A percentile compares a stretch with the other conserved stretches of the same genome.
Evolutionary conservation across 495 filamentous ascomycete species (phyloP).

Genomic region (Chaetomium cochliodes): DNA sequence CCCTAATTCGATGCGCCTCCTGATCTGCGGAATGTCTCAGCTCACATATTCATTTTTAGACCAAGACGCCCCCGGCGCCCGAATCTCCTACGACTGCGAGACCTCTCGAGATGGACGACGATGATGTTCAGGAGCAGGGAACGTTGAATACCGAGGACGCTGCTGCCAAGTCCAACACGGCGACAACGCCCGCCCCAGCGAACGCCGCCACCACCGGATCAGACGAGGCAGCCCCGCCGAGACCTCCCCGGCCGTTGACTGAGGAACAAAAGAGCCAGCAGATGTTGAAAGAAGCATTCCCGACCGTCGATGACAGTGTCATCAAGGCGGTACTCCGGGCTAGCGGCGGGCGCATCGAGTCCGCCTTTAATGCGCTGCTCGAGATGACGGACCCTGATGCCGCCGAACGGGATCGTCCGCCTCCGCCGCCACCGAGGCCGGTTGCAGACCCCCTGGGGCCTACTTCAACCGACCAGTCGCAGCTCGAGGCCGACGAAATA

Average conservation of each 20-base stretch:
- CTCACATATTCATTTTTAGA: constrained; percentile 27
- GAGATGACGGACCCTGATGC: constrained; percentile 94
- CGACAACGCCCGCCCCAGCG: constrained; percentile 41
- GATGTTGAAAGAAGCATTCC: constrained; percentile 93
- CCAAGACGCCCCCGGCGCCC: constrained; percentile 44
- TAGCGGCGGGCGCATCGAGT: constrained; percentile 84
- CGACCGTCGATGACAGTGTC: constrained; percentile 73
- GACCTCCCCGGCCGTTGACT: constrained; percentile 83
- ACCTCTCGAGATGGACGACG: constrained; percentile 84
- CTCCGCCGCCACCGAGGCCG: constrained; percentile 71
- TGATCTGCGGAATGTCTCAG: constrained; percentile 16
- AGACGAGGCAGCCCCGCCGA: constrained; percentile 64
- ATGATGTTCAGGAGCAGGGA: constrained; percentile 65
- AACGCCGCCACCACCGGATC: constrained; percentile 41
- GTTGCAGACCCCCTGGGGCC: constrained; percentile 41
- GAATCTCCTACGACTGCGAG: constrained; percentile 85
- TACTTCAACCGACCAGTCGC: constrained; percentile 63
- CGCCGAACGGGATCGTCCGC: constrained; percentile 59
- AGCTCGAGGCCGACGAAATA: constrained; percentile 85
- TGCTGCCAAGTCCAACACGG: constrained; percentile 35
- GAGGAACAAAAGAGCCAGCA: constrained; percentile 79
- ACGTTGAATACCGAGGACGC: constrained; percentile 42
- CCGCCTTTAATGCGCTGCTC: constrained; percentile 92
- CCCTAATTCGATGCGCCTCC: constrained; percentile 3
- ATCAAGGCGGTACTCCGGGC: constrained; percentile 85